A percentile compares a stretch with the other conserved stretches of the same genome.
Evolutionary conservation across 495 filamentous ascomycete species (phyloP).

Genomic region (Penicillium robsamsonii): DNA sequence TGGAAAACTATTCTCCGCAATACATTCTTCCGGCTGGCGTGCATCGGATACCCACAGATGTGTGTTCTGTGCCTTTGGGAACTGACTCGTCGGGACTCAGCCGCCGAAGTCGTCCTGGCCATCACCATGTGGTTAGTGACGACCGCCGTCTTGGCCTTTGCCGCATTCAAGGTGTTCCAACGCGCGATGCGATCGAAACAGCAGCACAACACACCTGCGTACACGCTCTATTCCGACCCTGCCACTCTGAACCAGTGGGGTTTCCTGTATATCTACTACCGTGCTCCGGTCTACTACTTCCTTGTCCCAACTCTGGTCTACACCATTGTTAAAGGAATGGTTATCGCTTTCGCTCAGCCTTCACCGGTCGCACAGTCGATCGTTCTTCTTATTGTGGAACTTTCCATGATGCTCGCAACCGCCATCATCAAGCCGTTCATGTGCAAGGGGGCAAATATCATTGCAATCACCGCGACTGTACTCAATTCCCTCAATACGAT

Average conservation of each 20-base stretch:
- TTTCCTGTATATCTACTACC: conserved; percentile 95
- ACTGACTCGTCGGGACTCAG: conserved; percentile 76
- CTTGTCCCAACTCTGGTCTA: conserved; percentile 78
- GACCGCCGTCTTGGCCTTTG: conserved; percentile 72
- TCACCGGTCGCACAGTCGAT: conserved; percentile 74
- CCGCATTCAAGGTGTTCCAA: conserved; percentile 80
- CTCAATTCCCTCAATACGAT: conserved; percentile 89
- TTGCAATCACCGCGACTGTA: conserved; percentile 85
- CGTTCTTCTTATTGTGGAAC: conserved; percentile 80
- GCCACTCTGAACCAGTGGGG: conserved; percentile 95
- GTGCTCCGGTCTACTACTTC: conserved; percentile 93
- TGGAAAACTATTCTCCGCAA: conserved; percentile 86
- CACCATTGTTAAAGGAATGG: conserved; percentile 80
- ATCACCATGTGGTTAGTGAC: conserved; percentile 89
- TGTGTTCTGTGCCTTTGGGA: conserved; percentile 92
- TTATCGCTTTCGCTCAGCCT: conserved; percentile 77
- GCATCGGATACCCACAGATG: conserved; percentile 93
- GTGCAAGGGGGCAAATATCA: conserved; percentile 95
- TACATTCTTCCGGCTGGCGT: conserved; percentile 82
- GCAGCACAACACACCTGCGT: conserved; percentile 92
- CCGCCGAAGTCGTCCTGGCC: conserved; percentile 82
- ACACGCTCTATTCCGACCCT: conserved; percentile 94
- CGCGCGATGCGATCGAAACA: conserved; percentile 80
- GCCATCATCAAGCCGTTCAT: conserved; percentile 87
- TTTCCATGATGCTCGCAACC: conserved; percentile 69